These are phyloP conservation scores for Pontederia crassipes DNA, from an alignment of 176 grass and related monocot genomes.

Conservation along the genomic window DNA sequence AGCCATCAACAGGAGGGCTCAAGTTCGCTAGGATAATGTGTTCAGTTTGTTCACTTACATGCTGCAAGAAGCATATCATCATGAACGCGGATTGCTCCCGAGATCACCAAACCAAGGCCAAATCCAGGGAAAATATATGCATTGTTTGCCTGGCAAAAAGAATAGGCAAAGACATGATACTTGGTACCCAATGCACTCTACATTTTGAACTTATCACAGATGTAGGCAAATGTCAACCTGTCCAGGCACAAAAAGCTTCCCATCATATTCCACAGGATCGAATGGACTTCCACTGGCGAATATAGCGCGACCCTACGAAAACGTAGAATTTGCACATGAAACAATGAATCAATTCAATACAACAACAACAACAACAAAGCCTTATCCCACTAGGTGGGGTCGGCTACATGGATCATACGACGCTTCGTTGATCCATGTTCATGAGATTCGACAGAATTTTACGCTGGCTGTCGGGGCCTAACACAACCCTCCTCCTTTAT, in stretches of 20 bases:
- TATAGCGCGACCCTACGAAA: slow-evolving; percentile 55
- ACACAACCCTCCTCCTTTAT: too few relatives aligned
- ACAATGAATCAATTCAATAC: too few relatives aligned
- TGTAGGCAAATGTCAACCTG: slow-evolving; percentile 29
- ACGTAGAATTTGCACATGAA: neutral
- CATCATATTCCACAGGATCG: slow-evolving; percentile 73
- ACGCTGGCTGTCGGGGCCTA: too few relatives aligned
- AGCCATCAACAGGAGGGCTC: too few relatives aligned
- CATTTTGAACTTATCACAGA: neutral
- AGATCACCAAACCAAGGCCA: slow-evolving; percentile 74
- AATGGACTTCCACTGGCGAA: slow-evolving; percentile 96
- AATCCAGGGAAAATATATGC: slow-evolving; percentile 96
- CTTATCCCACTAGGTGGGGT: too few relatives aligned
- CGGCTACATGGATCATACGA: too few relatives aligned
- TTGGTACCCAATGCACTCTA: slow-evolving; percentile 3
- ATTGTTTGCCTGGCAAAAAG: slow-evolving; percentile 64
- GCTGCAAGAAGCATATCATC: slow-evolving; percentile 87
- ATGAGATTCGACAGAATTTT: too few relatives aligned
- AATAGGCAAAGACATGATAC: slow-evolving; percentile 13
- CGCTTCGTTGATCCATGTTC: too few relatives aligned
- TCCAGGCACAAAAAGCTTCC: slow-evolving; percentile 55
- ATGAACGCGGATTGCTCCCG: slow-evolving; percentile 61
- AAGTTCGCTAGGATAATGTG: too few relatives aligned
- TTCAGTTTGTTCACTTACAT: slow-evolving; percentile 33
- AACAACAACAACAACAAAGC: too few relatives aligned